A percentile compares a stretch with the other conserved stretches of the same genome.
Evolutionary conservation across 1,139 yeast species (phyloP).

Genomic region (Pichia sp.): DNA sequence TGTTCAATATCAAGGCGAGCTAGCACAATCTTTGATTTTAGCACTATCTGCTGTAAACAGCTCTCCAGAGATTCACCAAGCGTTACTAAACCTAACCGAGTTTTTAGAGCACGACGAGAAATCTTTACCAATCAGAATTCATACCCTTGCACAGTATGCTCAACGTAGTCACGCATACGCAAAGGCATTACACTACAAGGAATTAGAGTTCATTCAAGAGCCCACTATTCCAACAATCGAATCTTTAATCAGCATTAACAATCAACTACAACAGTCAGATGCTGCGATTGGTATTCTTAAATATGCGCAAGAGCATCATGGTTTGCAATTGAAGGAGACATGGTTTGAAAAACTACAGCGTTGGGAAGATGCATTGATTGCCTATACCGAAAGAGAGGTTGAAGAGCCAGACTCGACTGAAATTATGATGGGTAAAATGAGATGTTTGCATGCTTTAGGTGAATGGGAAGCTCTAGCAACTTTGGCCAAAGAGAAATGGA

Average conservation of each 20-base stretch:
- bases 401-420: slow-evolving; percentile 57
- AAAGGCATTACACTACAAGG: slow-evolving; percentile 93
- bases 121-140: slow-evolving; percentile 81
- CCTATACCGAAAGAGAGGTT: slow-evolving; percentile 69
- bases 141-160: slow-evolving; percentile 87
- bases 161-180: slow-evolving; percentile 97
- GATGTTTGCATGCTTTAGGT: slow-evolving; percentile 94
- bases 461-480: slow-evolving; percentile 94
- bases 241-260: slow-evolving; percentile 83
- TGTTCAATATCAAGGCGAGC: slow-evolving; percentile 87
- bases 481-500: slow-evolving; percentile 84
- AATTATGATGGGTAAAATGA: slow-evolving; percentile 94
- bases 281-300: slow-evolving; percentile 96
- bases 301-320: slow-evolving; percentile 92
- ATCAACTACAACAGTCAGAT: slow-evolving; percentile 91
- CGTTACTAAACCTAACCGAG: slow-evolving; percentile 81
- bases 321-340: slow-evolving; percentile 85
- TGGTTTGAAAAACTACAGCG: slow-evolving; percentile 96
- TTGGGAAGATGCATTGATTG: slow-evolving; percentile 96
- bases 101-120: slow-evolving; percentile 98
- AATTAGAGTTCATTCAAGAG: slow-evolving; percentile 87
- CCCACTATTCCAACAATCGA: slow-evolving; percentile 92
- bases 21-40: slow-evolving; percentile 75
- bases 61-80: slow-evolving; percentile 94
- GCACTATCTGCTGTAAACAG: slow-evolving; percentile 87